Conservation (phyloP, 306 rosid species). For the Fragaria ananassa region DNA sequence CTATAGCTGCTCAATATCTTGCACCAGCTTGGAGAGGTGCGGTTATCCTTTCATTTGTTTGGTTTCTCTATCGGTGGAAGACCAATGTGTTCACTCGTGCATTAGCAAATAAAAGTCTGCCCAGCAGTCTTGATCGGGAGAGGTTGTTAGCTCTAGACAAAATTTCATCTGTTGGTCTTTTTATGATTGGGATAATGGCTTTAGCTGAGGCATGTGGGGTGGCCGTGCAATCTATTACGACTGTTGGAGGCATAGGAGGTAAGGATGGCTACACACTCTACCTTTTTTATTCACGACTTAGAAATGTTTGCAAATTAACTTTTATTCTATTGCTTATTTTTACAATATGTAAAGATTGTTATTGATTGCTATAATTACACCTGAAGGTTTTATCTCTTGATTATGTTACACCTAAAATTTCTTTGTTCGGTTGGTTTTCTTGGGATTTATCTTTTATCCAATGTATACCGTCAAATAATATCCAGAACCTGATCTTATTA, state of each 20-base stretch:
- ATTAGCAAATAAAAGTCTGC: conserved; percentile 34
- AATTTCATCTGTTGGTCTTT: conserved; percentile 74
- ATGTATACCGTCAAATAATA: not conserved
- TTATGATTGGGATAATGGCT: conserved; percentile 80
- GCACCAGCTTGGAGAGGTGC: conserved; percentile 77
- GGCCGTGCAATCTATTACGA: conserved; percentile 82
- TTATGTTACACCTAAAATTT: not conserved
- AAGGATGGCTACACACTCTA: not conserved
- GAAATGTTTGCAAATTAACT: not conserved
- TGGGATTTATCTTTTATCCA: not conserved
- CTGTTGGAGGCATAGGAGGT: conserved; percentile 98
- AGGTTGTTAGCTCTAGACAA: conserved; percentile 67
- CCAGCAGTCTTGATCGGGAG: conserved; percentile 60
- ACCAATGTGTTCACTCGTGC: conserved; percentile 56
- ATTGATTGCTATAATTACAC: not conserved
- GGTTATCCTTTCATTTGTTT: conserved; percentile 64
- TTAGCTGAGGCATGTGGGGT: conserved; percentile 93
- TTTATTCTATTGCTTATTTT: not conserved
- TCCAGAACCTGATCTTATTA: not conserved
- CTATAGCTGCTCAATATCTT: conserved; percentile 68
- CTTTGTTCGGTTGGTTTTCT: not conserved
- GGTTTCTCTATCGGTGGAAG: conserved; percentile 92
- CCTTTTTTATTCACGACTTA: not conserved
- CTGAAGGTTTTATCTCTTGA: not conserved
- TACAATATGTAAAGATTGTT: not conserved